These are phyloP conservation scores for Xylaria venustula DNA, from an alignment of 495 filamentous ascomycete species.

Conservation along the genomic window DNA sequence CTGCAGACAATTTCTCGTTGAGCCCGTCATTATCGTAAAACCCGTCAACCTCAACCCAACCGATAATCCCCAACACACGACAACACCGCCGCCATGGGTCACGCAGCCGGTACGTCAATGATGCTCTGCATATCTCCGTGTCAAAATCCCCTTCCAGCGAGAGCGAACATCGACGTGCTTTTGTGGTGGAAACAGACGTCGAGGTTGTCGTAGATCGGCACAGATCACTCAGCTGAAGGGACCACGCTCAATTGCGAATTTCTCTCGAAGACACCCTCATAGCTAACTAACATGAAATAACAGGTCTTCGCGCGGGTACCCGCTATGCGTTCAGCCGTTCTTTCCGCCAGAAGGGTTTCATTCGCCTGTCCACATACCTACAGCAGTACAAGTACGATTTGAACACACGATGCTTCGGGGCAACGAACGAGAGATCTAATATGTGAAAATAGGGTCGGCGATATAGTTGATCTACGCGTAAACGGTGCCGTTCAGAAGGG, in stretches of 20 bases:
- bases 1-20: conserved; percentile 28
- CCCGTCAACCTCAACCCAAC: conserved; percentile 35
- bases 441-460: too few species aligned
- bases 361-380: conserved; percentile 87
- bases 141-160: too few species aligned
- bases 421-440: too few species aligned
- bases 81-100: conserved; percentile 73
- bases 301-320: conserved; percentile 43
- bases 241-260: too few species aligned
- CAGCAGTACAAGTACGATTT: conserved; percentile 65
- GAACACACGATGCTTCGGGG: too few species aligned
- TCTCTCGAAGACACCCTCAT: too few species aligned
- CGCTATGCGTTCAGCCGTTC: conserved; percentile 88
- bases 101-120: conserved; percentile 60
- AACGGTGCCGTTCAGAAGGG: conserved; percentile 99
- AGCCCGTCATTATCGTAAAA: conserved; percentile 21
- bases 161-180: too few species aligned
- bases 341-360: conserved; percentile 92
- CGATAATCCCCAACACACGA: conserved; percentile 39
- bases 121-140: too few species aligned
- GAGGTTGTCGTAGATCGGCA: too few species aligned
- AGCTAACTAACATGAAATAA: too few species aligned
- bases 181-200: too few species aligned
- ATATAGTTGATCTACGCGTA: conserved; percentile 94
- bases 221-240: too few species aligned